phyloP scores from a whole-genome alignment of 257 asterid species.

The Jacaranda copaia region DNA sequence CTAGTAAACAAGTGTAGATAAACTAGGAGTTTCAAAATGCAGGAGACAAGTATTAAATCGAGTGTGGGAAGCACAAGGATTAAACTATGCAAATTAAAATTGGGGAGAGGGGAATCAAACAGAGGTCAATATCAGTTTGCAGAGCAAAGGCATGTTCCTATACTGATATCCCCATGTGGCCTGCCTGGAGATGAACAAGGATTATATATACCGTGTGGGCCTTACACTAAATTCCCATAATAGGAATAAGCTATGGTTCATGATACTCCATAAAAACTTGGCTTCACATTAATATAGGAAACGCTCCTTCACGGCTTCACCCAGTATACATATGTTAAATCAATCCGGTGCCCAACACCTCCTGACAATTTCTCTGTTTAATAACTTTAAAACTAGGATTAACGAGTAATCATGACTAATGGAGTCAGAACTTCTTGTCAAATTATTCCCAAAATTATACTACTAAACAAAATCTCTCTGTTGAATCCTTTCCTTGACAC shows the following conservation, averaged over 20 bases:
- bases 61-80: slow-evolving; percentile 33
- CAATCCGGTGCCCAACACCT: too few species aligned
- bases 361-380: too few species aligned
- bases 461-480: too few species aligned
- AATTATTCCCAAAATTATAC: too few species aligned
- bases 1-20: not conserved
- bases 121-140: slow-evolving; percentile 50
- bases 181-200: slow-evolving; percentile 42
- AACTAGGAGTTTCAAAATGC: not conserved
- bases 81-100: slow-evolving; percentile 30
- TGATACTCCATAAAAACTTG: not conserved
- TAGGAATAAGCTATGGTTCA: slow-evolving; percentile 18
- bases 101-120: slow-evolving; percentile 38
- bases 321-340: too few species aligned
- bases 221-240: slow-evolving; percentile 35
- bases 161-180: slow-evolving; percentile 54
- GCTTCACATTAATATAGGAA: not conserved
- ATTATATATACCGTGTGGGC: slow-evolving; percentile 24
- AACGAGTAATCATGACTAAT: too few species aligned
- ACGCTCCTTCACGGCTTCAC: too few species aligned
- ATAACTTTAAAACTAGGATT: too few species aligned
- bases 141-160: slow-evolving; percentile 54
- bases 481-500: too few species aligned
- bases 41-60: not conserved
- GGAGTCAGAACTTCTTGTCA: too few species aligned